A percentile compares a stretch with the other conserved stretches of the same genome.
These are phyloP conservation scores for Microbotryum saponariae DNA, from an alignment of 1,284 basidiomycete species.

Conservation along the genomic window DNA sequence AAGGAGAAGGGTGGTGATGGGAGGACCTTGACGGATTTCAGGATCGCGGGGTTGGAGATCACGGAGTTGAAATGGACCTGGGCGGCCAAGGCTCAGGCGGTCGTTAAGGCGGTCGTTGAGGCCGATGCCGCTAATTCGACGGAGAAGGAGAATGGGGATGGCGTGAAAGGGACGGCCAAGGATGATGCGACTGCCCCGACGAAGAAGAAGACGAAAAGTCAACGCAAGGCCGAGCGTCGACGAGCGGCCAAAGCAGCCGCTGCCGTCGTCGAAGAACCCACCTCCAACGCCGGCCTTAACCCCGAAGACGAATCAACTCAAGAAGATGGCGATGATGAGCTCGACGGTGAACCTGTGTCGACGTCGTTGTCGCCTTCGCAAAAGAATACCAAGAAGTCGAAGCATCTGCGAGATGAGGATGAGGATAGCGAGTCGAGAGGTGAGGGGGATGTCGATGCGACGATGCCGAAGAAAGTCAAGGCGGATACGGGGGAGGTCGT, in stretches of 20 bases:
- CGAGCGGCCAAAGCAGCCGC: conserved; percentile 14
- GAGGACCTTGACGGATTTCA: conserved; percentile 84
- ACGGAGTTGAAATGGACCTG: conserved; percentile 45
- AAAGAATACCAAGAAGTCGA: conserved; percentile 39
- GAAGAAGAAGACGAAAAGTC: conserved; percentile 34
- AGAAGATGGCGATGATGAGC: conserved; percentile 15
- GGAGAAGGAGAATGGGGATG: conserved; percentile 15
- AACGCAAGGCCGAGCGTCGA: conserved; percentile 36
- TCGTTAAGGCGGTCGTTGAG: conserved; percentile 46
- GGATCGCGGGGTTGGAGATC: conserved; percentile 81
- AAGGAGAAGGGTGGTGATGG: conserved; percentile 5
- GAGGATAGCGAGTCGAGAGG: conserved; percentile 3
- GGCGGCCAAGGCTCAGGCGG: conserved; percentile 48
- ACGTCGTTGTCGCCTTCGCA: conserved; percentile 2
- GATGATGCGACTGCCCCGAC: conserved; percentile 10
- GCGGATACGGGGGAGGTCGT: conserved; percentile 9
- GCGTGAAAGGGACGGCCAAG: conserved; percentile 8
- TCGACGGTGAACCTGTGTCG: conserved; percentile 1
- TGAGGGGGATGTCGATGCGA: conserved; percentile 1
- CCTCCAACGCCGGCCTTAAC: not conserved
- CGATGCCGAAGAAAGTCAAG: conserved; percentile 19
- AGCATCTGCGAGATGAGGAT: conserved; percentile 10
- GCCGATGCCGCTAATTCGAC: conserved; percentile 2
- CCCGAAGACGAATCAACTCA: conserved; percentile 5
- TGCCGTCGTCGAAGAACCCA: conserved; percentile 10